Base-by-base conservation (phyloP, 345 rosid genomes). In the Kandelia obovata region DNA sequence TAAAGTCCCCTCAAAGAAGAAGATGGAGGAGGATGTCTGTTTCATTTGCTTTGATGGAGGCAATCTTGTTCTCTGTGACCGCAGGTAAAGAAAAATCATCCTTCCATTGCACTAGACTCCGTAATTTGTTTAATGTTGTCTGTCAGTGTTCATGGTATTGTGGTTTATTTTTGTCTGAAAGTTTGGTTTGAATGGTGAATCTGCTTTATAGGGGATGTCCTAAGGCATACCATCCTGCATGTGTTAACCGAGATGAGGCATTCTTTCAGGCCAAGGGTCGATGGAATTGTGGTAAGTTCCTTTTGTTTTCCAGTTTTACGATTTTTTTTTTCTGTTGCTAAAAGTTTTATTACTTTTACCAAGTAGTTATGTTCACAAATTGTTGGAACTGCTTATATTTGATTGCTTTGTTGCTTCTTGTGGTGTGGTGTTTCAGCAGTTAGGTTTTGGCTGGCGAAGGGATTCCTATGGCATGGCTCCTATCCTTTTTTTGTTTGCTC, bases 1-100 rank as follows among this genome's bases (percentile, higher is more conserved):
- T 16, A 91, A 73, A 89, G 80, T 71, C 65, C 57, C 87, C 8
- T 67, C 83, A 10, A 83, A 63, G 84, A 92, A 86, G 82, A 95
- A 87, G 84, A 62, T 62, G 62, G 99, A 92, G 82, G 99, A 96
- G 85, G 99, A 92, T 83, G 97, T 96, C 27, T 96, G 98, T 79
- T 96, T 96, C 79, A 79, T 96, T 79, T 96, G 99, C 78, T 92
- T 86, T 82, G 99, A 96, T 73, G 99, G 99, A 25, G 99, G 98
- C 49, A 87, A 85, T 39, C 98, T 96, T 78, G 91, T 96, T 46
- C 89, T 96, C 43, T 96, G 99, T 73, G 99, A 96, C 69, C 94
- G 98, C 86, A 90, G 98, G 99, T 95, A 66, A 75, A 66, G 19
- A 61, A 46, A 47, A 32, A 53, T 27, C 57, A 27, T 5, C 23